These are phyloP conservation scores for Penicillium sp. DNA, from an alignment of 2,329 filamentous ascomycete genomes.

Conservation along the genomic window DNA sequence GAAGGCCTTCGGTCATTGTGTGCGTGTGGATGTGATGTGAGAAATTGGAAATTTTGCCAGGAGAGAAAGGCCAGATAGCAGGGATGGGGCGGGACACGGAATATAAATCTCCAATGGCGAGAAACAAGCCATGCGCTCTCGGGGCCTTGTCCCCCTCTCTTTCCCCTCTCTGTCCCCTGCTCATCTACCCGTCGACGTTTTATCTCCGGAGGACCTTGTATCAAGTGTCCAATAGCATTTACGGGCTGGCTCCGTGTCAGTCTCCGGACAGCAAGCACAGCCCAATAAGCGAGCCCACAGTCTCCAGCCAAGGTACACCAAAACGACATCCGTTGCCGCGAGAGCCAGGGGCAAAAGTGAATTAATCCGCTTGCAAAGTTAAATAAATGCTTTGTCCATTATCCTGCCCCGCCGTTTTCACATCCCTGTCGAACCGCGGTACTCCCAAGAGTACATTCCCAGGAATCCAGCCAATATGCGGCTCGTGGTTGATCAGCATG, in stretches of 20 bases:
- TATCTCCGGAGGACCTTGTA: too few species aligned
- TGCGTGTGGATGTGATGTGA: neutral
- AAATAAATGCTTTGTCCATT: neutral
- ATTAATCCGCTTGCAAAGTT: neutral
- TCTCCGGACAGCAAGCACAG: neutral
- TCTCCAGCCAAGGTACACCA: neutral
- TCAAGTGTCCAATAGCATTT: neutral
- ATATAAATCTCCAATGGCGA: neutral
- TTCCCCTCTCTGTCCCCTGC: neutral
- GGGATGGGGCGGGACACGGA: neutral
- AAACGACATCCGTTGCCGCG: too few species aligned
- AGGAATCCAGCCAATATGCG: neutral
- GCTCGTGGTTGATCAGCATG: neutral
- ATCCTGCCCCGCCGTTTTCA: neutral
- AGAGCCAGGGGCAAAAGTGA: too few species aligned
- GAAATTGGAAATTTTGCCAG: neutral
- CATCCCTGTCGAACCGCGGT: neutral
- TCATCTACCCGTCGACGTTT: neutral
- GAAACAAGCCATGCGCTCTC: neutral
- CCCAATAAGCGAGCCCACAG: neutral
- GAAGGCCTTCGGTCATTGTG: constrained; percentile 31
- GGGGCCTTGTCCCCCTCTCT: too few species aligned
- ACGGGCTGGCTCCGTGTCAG: neutral
- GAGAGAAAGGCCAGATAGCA: neutral
- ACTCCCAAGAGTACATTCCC: neutral